These are phyloP conservation scores for Aspergillus ibericus DNA, from an alignment of 2,329 filamentous ascomycete species.

Conservation along the genomic window DNA sequence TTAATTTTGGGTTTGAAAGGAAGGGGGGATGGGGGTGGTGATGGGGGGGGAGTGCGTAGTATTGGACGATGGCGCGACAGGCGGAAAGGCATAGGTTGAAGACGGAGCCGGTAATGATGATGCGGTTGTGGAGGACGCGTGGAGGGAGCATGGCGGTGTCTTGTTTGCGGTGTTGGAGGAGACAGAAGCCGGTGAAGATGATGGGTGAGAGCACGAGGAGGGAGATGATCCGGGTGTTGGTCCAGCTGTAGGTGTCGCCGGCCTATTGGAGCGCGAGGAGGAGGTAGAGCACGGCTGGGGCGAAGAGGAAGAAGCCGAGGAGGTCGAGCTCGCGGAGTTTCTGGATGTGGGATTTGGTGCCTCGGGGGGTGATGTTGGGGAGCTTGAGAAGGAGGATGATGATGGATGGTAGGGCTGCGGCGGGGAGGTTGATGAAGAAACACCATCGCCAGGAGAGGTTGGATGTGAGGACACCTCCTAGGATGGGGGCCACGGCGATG, in stretches of 20 bases:
- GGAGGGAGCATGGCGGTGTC: neutral
- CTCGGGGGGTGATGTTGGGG: neutral
- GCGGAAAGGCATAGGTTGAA: neutral
- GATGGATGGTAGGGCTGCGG: neutral
- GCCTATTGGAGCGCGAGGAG: neutral
- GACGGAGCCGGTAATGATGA: neutral
- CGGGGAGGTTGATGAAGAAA: neutral
- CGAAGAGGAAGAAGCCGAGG: neutral
- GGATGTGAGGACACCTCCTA: neutral
- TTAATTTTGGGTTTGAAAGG: neutral
- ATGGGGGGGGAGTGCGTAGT: neutral
- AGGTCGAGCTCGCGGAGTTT: neutral
- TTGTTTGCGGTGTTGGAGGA: neutral
- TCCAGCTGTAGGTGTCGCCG: conserved; percentile 2
- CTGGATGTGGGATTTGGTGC: neutral
- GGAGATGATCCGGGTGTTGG: neutral
- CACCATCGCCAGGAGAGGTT: neutral
- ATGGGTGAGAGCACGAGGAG: neutral
- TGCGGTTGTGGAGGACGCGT: neutral
- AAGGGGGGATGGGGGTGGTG: no score
- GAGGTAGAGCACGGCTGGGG: neutral
- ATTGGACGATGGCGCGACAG: neutral
- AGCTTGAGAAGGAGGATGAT: neutral
- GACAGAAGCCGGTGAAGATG: neutral
- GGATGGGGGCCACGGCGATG: neutral